Evolutionary conservation across 495 filamentous ascomycete genomes (phyloP), one percentile per base, ranked within the genome.

Genomic region (Penicillium tannophilum): DNA sequence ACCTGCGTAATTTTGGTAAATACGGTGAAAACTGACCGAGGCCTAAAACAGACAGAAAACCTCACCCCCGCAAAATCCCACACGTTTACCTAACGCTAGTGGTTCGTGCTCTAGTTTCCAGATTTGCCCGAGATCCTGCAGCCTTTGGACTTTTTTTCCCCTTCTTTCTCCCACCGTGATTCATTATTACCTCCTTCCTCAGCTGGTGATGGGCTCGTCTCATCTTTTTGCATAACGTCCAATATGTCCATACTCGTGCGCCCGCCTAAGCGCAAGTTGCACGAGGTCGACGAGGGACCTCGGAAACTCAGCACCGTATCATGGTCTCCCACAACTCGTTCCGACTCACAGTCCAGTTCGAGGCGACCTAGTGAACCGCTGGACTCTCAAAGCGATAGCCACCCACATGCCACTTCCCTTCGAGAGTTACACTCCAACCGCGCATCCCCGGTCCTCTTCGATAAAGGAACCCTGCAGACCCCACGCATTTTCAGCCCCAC

Each of bases 401-500:
- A 68, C 30, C 57, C 58, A 23, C 60, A 55, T 24, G 50, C 64
- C 4, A 57, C 65, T 0, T 68, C 72, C 4, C 58, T 67, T 10
- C 62, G 71, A 23, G 75, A 74, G 19, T 24, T 70, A 44, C 64
- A 61, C 41, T 75, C 69, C 43, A 69, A 62, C 48, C 67, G 70
- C 11, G 71, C 50, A n/a, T 76, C 75, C 10, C 75, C 72, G 14
- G 65, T 68, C 5, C 57, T 64, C 51, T 69, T 71, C 26, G 72
- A 76, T 23, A 59, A 55, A 33, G 58, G 63, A 1, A 60, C 66
- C 10, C 63, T 70, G 10, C 68, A 72, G 36, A 62, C 67, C 0
- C 63, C 62, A 8, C 68, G 74, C 23, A 67, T 63, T 9, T 91
- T 91, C 65, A 74, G 81, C 30, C 69, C 77, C 0, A 79, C 86